phyloP scores from a whole-genome alignment of 192 early-diverging fungal species.

The Rhizoclosmatium globosum region DNA sequence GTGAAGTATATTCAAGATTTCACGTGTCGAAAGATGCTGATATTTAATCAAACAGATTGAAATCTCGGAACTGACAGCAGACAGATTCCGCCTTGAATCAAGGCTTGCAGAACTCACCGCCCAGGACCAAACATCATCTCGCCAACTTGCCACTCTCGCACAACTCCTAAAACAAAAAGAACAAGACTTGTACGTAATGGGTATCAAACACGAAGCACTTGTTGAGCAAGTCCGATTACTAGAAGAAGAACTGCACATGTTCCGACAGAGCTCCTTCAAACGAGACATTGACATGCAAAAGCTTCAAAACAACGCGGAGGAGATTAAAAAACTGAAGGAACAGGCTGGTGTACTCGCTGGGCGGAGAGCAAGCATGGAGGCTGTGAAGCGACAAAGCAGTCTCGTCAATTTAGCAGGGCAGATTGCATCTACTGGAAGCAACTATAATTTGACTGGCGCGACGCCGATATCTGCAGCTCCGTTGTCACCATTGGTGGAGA shows the following conservation, averaged over 20 bases:
- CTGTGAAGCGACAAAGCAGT: background rate
- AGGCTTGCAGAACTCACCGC: conserved; percentile 51
- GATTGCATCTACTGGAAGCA: background rate
- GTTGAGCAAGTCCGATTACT: conserved; percentile 49
- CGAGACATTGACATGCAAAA: conserved; percentile 12
- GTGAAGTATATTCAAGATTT: background rate
- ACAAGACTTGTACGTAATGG: conserved; percentile 47
- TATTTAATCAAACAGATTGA: conserved; percentile 35
- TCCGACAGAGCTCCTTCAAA: conserved; percentile 17
- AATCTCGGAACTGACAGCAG: conserved; percentile 49
- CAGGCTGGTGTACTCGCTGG: background rate
- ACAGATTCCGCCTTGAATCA: conserved; percentile 47
- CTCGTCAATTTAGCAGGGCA: background rate
- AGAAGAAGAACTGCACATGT: conserved; percentile 50
- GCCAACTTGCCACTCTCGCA: conserved; percentile 46
- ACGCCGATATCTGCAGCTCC: background rate
- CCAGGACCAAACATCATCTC: conserved; percentile 37
- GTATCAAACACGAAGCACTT: conserved; percentile 45
- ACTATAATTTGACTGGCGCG: background rate
- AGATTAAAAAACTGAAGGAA: background rate
- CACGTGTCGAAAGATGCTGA: too few relatives aligned
- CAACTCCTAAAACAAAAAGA: conserved; percentile 50
- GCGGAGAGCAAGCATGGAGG: background rate
- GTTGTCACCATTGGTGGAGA: background rate
- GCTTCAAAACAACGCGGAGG: background rate